Conservation (phyloP, 2,329 filamentous ascomycete species). For the Paracoccidioides brasiliensis region DNA sequence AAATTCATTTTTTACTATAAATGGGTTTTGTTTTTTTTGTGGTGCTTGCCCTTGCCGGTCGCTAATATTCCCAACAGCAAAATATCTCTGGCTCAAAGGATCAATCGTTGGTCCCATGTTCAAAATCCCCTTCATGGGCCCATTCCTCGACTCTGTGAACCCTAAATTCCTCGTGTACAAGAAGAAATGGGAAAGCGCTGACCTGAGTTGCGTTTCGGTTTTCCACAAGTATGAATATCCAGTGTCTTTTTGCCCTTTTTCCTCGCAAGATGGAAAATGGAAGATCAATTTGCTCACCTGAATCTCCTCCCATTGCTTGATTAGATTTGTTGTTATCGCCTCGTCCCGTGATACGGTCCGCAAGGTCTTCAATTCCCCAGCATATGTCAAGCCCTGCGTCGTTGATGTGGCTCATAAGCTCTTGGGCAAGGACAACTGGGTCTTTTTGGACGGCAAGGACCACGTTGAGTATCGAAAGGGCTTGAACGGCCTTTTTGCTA, state of each 20-base stretch:
- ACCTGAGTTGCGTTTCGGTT: conserved; percentile 91
- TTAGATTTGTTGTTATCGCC: conserved; percentile 89
- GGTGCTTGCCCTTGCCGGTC: neutral
- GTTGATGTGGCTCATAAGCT: conserved; percentile 92
- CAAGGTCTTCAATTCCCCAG: conserved; percentile 91
- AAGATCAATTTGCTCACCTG: neutral
- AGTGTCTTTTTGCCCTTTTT: neutral
- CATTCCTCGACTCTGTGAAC: conserved; percentile 82
- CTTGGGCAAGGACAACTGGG: conserved; percentile 84
- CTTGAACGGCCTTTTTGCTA: conserved; percentile 86
- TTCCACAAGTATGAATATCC: conserved; percentile 75
- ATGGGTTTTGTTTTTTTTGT: neutral
- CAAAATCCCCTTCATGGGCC: conserved; percentile 84
- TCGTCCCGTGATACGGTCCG: conserved; percentile 89
- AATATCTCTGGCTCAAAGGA: conserved; percentile 62
- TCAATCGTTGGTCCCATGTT: conserved; percentile 59
- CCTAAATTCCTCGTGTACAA: conserved; percentile 87
- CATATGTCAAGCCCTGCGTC: conserved; percentile 88
- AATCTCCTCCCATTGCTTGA: neutral
- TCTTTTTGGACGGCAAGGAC: conserved; percentile 87
- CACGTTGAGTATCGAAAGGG: conserved; percentile 98
- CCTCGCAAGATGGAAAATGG: neutral
- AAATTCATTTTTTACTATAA: neutral
- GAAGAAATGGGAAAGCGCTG: conserved; percentile 81
- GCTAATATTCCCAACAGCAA: conserved; percentile 38